Percentiles rank a stretch among this genome's conserved stretches.
phyloP scores from a whole-genome alignment of 345 rosid genomes.

The Eucalyptus pauciflora region DNA sequence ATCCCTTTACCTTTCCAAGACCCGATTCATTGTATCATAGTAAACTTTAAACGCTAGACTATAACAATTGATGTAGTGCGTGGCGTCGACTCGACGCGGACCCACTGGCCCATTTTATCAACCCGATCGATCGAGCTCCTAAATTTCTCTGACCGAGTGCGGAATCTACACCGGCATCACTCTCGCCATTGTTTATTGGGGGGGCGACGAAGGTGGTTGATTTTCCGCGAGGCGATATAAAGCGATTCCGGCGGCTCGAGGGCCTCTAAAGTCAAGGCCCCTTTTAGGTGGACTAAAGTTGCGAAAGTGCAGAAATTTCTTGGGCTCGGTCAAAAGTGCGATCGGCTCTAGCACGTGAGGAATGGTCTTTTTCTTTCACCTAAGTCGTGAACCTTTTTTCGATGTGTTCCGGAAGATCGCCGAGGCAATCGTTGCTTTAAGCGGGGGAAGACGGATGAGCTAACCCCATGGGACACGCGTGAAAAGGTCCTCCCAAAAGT shows the following conservation, averaged over 20 bases:
- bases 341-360: neutral
- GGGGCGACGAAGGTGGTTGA: neutral
- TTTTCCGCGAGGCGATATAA: neutral
- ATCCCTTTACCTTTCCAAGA: neutral
- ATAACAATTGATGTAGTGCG: neutral
- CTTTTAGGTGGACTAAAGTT: neutral
- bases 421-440: neutral
- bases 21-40: neutral
- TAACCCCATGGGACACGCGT: neutral
- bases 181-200: neutral
- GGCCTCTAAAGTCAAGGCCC: neutral
- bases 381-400: neutral
- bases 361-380: neutral
- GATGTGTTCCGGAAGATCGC: neutral
- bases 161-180: neutral
- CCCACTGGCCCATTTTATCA: neutral
- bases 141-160: neutral
- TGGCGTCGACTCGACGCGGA: neutral
- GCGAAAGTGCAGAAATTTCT: neutral
- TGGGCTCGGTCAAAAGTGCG: neutral
- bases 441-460: neutral
- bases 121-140: neutral
- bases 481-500: neutral
- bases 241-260: neutral
- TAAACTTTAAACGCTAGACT: neutral